Base-by-base conservation (phyloP, 2,329 filamentous ascomycete species). In the Exserohilum turcica region DNA sequence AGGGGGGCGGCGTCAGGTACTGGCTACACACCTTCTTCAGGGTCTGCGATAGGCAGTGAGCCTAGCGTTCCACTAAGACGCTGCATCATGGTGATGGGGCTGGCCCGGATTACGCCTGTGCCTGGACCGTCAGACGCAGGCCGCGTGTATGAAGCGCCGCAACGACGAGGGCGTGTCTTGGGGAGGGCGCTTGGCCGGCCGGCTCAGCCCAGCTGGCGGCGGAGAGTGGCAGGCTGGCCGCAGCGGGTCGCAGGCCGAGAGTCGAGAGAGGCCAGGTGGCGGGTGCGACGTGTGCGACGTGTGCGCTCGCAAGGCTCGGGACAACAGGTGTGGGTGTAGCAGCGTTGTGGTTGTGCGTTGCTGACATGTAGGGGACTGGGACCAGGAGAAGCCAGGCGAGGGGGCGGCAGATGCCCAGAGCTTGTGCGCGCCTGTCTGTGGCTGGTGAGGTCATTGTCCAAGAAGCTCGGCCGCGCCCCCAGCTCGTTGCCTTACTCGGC, bases 1-100 rank as follows among this genome's bases (percentile, higher is more conserved):
- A 37, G 40, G 36, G 36, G 27, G 24, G 13, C 16, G n/a, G 31
- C 24, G 31, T 24, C 43, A 48, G 36, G 33, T 32, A 37, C 47
- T 24, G 39, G 15, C 35, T 60, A 63, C 64, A 52, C 45, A 85
- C 84, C 84, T 83, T 88, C 84, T 72, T 85, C 83, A 37, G 80
- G 76, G 68, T 86, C 82, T 28, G 74, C 73, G 55, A 86, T 76
- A 58, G 83, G 81, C 48, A 77, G 73, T 38, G 45, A 52, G 9
- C 80, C 81, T 46, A 85, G 54, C 16, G 58, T 56, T 4, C 39
- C 48, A 66, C 43, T 70, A 53, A 56, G 68, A 54, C 65, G 60
- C 60, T 65, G 60, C 60, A 59, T 54, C 47, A 53, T 50, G 33
- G 49, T 49, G n/a, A n/a, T n/a, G 53, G 45, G 48, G 32, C 53